phyloP scores from a whole-genome alignment of 371 early-diverging fungal genomes.

The Coemansia linderi region DNA sequence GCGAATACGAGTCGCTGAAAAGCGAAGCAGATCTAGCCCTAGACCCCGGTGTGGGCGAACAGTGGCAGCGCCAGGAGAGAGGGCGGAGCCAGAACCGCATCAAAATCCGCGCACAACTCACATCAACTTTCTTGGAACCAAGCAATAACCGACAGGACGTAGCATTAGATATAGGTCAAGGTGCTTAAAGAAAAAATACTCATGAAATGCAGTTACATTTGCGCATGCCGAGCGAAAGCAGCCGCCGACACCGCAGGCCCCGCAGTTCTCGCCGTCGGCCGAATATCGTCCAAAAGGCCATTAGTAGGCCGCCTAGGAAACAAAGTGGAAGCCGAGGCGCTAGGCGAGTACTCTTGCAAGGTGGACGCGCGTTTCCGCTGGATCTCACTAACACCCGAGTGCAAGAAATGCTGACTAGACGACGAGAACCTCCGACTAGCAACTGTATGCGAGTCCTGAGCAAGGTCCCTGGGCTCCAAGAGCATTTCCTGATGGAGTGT shows the following conservation, averaged over 20 bases:
- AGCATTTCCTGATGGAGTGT: slow-evolving; percentile 34
- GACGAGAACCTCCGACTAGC: slow-evolving; percentile 27
- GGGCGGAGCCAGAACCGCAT: slow-evolving; percentile 4
- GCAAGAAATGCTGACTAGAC: slow-evolving; percentile 20
- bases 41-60: background rate
- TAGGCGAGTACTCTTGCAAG: slow-evolving; percentile 30
- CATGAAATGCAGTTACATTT: background rate
- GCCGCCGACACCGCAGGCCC: background rate
- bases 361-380: slow-evolving; percentile 51
- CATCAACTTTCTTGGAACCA: background rate
- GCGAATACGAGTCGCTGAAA: slow-evolving; percentile 3
- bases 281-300: slow-evolving; percentile 16
- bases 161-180: background rate
- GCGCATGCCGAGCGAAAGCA: background rate
- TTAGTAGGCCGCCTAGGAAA: slow-evolving; percentile 19
- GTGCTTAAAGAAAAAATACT: background rate
- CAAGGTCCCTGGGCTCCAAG: background rate
- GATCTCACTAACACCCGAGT: background rate
- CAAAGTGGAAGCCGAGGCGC: background rate
- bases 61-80: slow-evolving; percentile 6
- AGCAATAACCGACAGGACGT: background rate
- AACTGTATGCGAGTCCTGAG: background rate
- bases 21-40: background rate
- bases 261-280: background rate
- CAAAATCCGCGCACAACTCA: background rate